A percentile compares a stretch with the other conserved stretches of the same genome.
Evolutionary conservation across 768 basidiomycete species (phyloP).

Genomic region (Clitopilus hobsonii): DNA sequence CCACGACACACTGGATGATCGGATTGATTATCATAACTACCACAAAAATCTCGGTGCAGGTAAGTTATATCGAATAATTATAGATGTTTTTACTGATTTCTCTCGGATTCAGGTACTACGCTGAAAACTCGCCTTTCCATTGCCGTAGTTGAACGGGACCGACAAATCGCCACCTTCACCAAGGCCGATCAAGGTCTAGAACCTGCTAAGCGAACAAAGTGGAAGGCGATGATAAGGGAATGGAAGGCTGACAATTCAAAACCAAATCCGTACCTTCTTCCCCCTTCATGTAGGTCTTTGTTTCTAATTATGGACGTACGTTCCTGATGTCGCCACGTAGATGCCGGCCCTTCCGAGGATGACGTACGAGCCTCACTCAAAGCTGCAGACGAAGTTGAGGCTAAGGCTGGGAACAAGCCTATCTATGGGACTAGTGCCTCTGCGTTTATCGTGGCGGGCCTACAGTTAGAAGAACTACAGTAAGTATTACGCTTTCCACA

Average conservation of each 20-base stretch:
- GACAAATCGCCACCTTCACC: not conserved
- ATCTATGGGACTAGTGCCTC: not conserved
- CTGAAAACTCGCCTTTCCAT: slow-evolving; percentile 4
- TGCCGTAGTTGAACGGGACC: not conserved
- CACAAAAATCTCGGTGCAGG: slow-evolving; percentile 18
- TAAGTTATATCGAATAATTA: slow-evolving; percentile 4
- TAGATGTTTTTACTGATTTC: not conserved
- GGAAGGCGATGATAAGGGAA: not conserved
- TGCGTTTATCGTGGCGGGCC: not conserved
- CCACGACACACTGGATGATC: slow-evolving; percentile 31
- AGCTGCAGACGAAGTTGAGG: not conserved
- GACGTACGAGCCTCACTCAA: not conserved
- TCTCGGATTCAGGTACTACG: slow-evolving; percentile 2
- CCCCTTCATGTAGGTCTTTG: too few relatives aligned
- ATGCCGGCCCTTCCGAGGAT: not conserved
- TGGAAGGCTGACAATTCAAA: not conserved
- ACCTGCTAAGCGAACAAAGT: not conserved
- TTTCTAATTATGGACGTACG: too few relatives aligned
- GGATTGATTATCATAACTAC: slow-evolving; percentile 27
- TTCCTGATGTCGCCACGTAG: not conserved
- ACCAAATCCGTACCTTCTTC: not conserved
- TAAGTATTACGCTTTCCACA: not conserved
- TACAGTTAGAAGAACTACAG: not conserved
- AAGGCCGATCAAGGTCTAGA: not conserved
- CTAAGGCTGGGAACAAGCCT: not conserved